Evolutionary conservation across 257 asterid species (phyloP), one percentile per base, ranked within the genome.

Genomic region (Petunia secreta): DNA sequence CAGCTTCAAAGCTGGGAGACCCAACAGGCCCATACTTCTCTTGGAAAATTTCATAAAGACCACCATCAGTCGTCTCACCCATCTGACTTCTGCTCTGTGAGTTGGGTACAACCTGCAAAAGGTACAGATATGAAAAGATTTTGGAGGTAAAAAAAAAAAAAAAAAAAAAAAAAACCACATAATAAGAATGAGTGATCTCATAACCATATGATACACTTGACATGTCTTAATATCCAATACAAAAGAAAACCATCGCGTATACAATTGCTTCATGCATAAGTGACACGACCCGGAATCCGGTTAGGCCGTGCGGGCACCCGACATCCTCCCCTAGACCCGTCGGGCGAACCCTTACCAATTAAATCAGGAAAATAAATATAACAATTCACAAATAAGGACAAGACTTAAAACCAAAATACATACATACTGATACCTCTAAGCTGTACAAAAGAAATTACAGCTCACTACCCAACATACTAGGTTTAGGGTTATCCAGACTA

Each of bases 1-100:
- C 99, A 84, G 98, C 89, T 91, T 96, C 99, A 76, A 94, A 96
- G 86, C 87, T 89, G 62, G 98, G 92, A 11, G 98, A 91, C 67
- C 99, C 99, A 83, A 96, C 98, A 75, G 98, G 97, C 46, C 99
- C 99, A 84, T 87, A 96, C 87, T 96, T 98, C 90, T 94, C 98
- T 85, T 96, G 99, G 82, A 96, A 96, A 78, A 96, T 96, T 90
- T 96, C 98, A 81, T 91, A 96, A 25, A 96, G 87, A 83, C 99
- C 99, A 86, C 99, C 99, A 82, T 96, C 99, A 64, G 95, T 96
- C 66, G 97, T 96, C 94, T 96, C 99, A 79, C 99, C 99, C 99
- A 96, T 96, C 91, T 96, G 99, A 84, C 99, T 96, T 90, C 99
- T 91, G 89, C 99, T 96, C 80, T 98, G 85, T 44, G 99, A 80